Conservation (phyloP, 2,329 filamentous ascomycete species). For the Aspergillus novofumigatus region DNA sequence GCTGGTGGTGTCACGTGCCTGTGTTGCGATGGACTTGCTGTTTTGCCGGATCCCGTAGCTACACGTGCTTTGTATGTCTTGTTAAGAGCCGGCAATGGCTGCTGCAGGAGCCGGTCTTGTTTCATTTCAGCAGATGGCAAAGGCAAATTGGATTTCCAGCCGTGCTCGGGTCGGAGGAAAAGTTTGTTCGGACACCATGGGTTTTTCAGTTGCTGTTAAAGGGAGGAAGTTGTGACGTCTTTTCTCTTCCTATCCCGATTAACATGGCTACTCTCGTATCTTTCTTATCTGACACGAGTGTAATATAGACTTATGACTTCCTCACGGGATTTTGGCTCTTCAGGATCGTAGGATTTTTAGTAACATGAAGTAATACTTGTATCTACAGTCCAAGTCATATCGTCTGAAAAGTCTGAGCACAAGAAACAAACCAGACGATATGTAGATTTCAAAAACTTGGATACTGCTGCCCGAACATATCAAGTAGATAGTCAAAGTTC, state of each 20-base stretch:
- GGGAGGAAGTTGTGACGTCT: constrained; percentile 23
- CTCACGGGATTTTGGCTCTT: constrained; percentile 15
- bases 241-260: constrained; percentile 16
- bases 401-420: not conserved
- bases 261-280: constrained; percentile 13
- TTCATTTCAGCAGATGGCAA: constrained; percentile 3
- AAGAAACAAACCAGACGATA: not conserved
- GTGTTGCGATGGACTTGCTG: constrained; percentile 31
- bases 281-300: constrained; percentile 19
- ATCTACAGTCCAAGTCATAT: not conserved
- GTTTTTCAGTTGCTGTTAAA: constrained; percentile 16
- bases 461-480: constrained; percentile 30
- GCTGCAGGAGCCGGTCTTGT: not conserved
- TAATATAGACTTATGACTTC: constrained; percentile 30
- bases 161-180: constrained; percentile 19
- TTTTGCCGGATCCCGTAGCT: constrained; percentile 13
- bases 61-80: constrained; percentile 3
- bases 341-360: not conserved
- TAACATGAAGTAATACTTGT: not conserved
- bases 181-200: constrained; percentile 21
- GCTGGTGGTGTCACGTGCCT: constrained; percentile 31
- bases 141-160: not conserved
- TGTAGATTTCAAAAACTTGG: constrained; percentile 21
- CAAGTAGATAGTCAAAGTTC: constrained; percentile 30
- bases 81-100: not conserved